Evolutionary conservation across 108 stramenopile species (phyloP), one percentile per base, ranked within the genome.

Genomic region (Pseudonitzschia multiseries): DNA sequence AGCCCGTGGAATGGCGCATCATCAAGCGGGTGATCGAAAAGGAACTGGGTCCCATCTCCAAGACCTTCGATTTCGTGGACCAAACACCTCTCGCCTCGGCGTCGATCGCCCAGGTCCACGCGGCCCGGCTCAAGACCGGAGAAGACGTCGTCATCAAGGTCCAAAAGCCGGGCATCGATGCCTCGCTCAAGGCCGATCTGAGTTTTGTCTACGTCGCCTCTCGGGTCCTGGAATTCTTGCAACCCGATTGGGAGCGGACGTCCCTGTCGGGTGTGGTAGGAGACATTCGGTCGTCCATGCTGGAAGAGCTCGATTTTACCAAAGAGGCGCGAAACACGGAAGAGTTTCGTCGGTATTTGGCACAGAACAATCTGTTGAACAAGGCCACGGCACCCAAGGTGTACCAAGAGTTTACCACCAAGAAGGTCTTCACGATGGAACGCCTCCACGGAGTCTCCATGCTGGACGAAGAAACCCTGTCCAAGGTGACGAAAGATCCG

Each of bases 131-230:
- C 2, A 85, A 80, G 46, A 93, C 88, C 22, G 96, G 96, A 1
- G 90, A 94, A 69, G 89, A 95, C 21, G 98, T 98, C 31, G 98
- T 97, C 21, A 84, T 98, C 78, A 98, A 98, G 79, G 97, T 98
- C 15, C 96, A 91, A 76, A 97, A 97, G 67, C 98, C 98, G 13
- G 87, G 88, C 0, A 96, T 97, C 69, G 95, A 95, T 63, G 83
- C 87, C 13, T 86, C 88, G 0, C 81, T 97, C 48, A 96, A 91
- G 69, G 94, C 96, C 0, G 98, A 98, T 71, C 82, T 98, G 20
- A 90, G 89, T 41, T 98, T 98, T 74, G 83, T 98, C 17, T 94
- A 89, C 83, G 84, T 97, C 56, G 85, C 95, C 5, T 93, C 93
- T 12, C 79, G 88, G 14, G 61, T 97, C 9, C 57, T 97, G 33